Percentiles rank a stretch among this genome's conserved stretches.
phyloP scores from a whole-genome alignment of 208 protist species.

The Crithidia expoeki region DNA sequence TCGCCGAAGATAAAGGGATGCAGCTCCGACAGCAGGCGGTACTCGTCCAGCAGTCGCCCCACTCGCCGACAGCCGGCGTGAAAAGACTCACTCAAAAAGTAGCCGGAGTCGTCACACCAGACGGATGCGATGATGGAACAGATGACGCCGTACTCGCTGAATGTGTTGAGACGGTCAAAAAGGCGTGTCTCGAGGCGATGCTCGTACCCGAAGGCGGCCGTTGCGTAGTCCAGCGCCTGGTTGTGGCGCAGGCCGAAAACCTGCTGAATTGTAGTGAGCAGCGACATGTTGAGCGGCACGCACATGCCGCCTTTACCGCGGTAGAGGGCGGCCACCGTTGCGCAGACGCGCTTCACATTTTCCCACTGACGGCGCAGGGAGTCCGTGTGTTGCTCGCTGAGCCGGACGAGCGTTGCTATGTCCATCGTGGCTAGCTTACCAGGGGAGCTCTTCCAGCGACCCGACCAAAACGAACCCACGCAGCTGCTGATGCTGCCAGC shows the following conservation, averaged over 20 bases:
- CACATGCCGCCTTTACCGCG: slow-evolving; percentile 70
- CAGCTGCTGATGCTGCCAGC: neutral
- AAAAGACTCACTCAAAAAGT: slow-evolving; percentile 71
- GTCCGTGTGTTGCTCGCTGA: slow-evolving; percentile 25
- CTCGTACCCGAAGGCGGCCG: slow-evolving; percentile 81
- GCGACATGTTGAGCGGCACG: slow-evolving; percentile 56
- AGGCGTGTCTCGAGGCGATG: slow-evolving; percentile 65
- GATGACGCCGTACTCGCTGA: slow-evolving; percentile 62
- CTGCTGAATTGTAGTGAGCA: slow-evolving; percentile 73
- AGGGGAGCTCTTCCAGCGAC: slow-evolving; percentile 33
- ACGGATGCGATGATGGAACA: slow-evolving; percentile 61
- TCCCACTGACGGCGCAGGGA: slow-evolving; percentile 80
- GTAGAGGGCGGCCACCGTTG: slow-evolving; percentile 69
- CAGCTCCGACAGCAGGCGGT: slow-evolving; percentile 77
- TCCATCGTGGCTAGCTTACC: slow-evolving; percentile 32
- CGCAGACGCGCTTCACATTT: slow-evolving; percentile 81
- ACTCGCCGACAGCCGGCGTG: slow-evolving; percentile 53
- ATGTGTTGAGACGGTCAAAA: slow-evolving; percentile 59
- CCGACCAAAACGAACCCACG: slow-evolving; percentile 28
- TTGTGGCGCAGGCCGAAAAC: slow-evolving; percentile 69
- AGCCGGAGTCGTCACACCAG: slow-evolving; percentile 84
- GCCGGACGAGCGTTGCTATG: slow-evolving; percentile 21
- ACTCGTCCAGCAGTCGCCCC: slow-evolving; percentile 67
- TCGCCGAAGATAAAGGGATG: slow-evolving; percentile 82
- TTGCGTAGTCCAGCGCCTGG: slow-evolving; percentile 63